Evolutionary conservation across 176 grass and related monocot genomes (phyloP).

Genomic region (Paspalum vaginatum): DNA sequence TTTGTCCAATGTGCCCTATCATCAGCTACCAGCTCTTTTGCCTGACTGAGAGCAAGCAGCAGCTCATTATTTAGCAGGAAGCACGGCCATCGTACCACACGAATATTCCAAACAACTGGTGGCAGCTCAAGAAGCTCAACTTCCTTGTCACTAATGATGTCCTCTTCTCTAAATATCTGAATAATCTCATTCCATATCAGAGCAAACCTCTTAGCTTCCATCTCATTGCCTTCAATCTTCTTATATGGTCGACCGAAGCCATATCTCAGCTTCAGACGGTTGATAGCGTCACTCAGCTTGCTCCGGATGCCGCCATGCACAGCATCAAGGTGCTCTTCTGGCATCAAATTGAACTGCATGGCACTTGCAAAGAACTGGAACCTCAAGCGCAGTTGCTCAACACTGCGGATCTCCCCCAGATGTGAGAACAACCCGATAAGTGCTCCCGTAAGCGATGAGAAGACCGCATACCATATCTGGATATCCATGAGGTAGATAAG

Average conservation of each 20-base stretch:
- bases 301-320: slow-evolving; percentile 53
- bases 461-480: slow-evolving; percentile 95
- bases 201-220: slow-evolving; percentile 86
- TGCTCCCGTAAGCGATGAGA: slow-evolving; percentile 79
- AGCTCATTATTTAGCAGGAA: slow-evolving; percentile 88
- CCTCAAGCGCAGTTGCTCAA: slow-evolving; percentile 88
- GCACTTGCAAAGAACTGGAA: slow-evolving; percentile 99
- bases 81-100: slow-evolving; percentile 93
- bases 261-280: slow-evolving; percentile 82
- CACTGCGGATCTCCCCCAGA: slow-evolving; percentile 89
- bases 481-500: slow-evolving; percentile 98
- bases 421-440: slow-evolving; percentile 90
- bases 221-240: slow-evolving; percentile 79
- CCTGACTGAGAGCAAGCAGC: slow-evolving; percentile 83
- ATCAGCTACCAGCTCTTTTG: slow-evolving; percentile 67
- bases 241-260: slow-evolving; percentile 88
- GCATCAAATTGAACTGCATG: slow-evolving; percentile 99
- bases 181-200: slow-evolving; percentile 99
- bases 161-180: slow-evolving; percentile 87
- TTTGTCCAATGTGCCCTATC: slow-evolving; percentile 68
- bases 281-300: slow-evolving; percentile 72
- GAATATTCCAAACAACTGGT: slow-evolving; percentile 72
- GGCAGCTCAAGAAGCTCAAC: slow-evolving; percentile 93
- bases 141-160: slow-evolving; percentile 87
- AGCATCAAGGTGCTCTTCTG: slow-evolving; percentile 58